Evolutionary conservation across 805 yeast genomes (phyloP), one percentile per base, ranked within the genome.

Genomic region (Cyberlindnera maclurae): DNA sequence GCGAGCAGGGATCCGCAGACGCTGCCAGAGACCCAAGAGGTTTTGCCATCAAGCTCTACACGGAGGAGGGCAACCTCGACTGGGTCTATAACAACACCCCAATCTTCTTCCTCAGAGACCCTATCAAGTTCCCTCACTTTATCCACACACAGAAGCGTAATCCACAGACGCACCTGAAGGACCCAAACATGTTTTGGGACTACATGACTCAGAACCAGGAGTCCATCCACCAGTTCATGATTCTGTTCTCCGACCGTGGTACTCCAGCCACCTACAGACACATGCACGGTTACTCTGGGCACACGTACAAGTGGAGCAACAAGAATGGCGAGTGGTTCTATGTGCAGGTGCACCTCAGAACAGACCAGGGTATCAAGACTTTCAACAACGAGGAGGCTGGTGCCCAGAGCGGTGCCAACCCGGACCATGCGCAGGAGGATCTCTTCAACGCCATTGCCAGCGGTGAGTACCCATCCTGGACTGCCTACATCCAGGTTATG

Each of bases 21-120:
- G 71, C 89, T 32, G 86, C 83, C 20, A 77, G 95, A 67, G 95
- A 84, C 61, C 94, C 94, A 53, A 75, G 94, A 67, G 95, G 95
- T 15, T 82, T 82, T 56, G 72, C 93, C 37, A 75, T 79, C 53
- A 84, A 85, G 63, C 71, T 84, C 45, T 82, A 82, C 64, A 83
- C 94, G 29, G 83, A 83, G 57, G 85, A 84, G 64, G 93, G 94
- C 54, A 80, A 82, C 66, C 71, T 80, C 63, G 95, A 84, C 64
- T 77, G 82, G 67, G 95, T 84, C 18, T 82, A 79, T 67, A 85
- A 83, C 71, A 84, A 85, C 65, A 84, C 93, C 22, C 95, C 95
- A 11, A 73, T 85, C 40, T 85, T 85, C 64, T 85, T 85, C 66
- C 64, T 85, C 47, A 77, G 95, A 66, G 94, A 86, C 60, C 88